Conservation (phyloP, 257 asterid genomes). For the Plectranthus barbatus region DNA sequence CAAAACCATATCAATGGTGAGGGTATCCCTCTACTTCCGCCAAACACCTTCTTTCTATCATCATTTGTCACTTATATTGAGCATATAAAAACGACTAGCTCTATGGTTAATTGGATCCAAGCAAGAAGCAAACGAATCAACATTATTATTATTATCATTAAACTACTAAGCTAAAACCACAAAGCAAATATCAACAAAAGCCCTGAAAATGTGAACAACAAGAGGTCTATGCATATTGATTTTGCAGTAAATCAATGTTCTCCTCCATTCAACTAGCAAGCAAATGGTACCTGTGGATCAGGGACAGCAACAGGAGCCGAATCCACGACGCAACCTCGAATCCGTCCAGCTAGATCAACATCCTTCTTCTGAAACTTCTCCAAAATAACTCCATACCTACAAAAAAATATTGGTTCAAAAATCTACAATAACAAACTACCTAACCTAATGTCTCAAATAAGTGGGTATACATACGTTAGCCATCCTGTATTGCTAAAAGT, state of each 20-base stretch:
- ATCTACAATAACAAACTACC: not conserved
- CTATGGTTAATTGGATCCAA: not conserved
- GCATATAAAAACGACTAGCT: not conserved
- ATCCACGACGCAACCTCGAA: conserved; percentile 85
- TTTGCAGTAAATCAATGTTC: not conserved
- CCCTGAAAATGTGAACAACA: not conserved
- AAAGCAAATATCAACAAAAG: not conserved
- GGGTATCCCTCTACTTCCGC: too few species aligned
- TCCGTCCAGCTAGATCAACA: conserved; percentile 42
- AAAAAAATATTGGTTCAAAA: conserved; percentile 5
- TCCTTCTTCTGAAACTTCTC: conserved; percentile 71
- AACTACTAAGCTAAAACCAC: not conserved
- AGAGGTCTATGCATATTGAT: not conserved
- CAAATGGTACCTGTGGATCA: conserved; percentile 69
- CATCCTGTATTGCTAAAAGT: conserved; percentile 94
- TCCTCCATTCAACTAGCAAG: not conserved
- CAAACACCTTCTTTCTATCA: not conserved
- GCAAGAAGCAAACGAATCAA: not conserved
- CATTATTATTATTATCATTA: not conserved
- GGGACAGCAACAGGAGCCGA: conserved; percentile 87
- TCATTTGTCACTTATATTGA: not conserved
- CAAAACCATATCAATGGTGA: too few species aligned
- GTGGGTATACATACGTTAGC: conserved; percentile 59
- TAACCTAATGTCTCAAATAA: not conserved
- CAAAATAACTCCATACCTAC: conserved; percentile 81